Base-by-base conservation (phyloP, 768 basidiomycete species). In the Cystofilobasidium bisporidii region DNA sequence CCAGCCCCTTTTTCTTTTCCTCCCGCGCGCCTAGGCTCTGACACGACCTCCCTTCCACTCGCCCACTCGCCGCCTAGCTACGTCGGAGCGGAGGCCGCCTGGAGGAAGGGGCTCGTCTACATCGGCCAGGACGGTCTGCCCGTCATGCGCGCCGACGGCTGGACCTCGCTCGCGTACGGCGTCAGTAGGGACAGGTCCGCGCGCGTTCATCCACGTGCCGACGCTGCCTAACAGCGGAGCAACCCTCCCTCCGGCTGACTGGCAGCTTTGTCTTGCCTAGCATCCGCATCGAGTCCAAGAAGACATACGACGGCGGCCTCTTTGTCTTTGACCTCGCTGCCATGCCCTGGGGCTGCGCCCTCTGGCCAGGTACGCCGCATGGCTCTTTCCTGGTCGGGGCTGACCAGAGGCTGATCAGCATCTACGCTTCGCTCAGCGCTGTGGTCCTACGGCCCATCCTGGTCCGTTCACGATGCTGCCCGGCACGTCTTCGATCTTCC, bases 31-130 rank as follows among this genome's bases (percentile, higher is more conserved):
- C n/a, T n/a, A n/a, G n/a, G 38, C n/a, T n/a, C n/a, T 36, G 5
- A 36, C 6, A 6, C 20, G 40, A 6, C n/a, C 22, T 8, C 20
- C 1, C n/a, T 60, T 2, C 36, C 12, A 36, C 12, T n/a, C n/a
- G n/a, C n/a, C n/a, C n/a, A n/a, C n/a, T n/a, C n/a, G n/a, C n/a
- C 10, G 36, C 58, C 6, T 38, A 61, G 60, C 63, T 64, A 64
- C 53, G 40, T 57, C 41, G 63, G 55, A 14, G 53, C n/a, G 12
- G 53, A 43, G 20, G 22, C 14, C 26, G 38, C 24, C 50, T 64
- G 55, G 63, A 26, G 5, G 2, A 56, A 22, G 28, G 63, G 63
- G 0, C 53, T 64, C 36, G 28, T 56, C 12, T 64, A 56, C 40
- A 57, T 64, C 53, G 63, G 40, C 18, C 3, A 18, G 18, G 53